These are phyloP conservation scores for Saccharomyces hybrid DNA, from an alignment of 1,139 yeast species.

Conservation along the genomic window DNA sequence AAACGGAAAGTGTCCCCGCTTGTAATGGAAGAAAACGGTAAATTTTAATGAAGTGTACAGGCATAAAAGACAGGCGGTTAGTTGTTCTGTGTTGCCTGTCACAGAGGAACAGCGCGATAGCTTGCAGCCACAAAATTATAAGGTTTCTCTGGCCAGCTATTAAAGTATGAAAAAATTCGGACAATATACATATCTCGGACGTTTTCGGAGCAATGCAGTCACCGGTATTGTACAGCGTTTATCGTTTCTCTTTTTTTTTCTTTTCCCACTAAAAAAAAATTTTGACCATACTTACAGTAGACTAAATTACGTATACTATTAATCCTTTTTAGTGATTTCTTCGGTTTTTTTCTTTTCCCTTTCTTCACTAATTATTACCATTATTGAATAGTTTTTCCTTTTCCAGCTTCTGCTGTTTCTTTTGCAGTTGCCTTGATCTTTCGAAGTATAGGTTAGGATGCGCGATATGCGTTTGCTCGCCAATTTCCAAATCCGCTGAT, in stretches of 20 bases:
- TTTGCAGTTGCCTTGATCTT: slow-evolving; percentile 42
- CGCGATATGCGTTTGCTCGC: slow-evolving; percentile 50
- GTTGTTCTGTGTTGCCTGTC: background rate
- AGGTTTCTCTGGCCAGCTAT: background rate
- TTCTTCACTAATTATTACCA: background rate
- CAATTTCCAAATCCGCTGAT: slow-evolving; percentile 37
- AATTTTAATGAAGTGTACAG: background rate
- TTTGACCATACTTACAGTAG: background rate
- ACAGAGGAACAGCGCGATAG: background rate
- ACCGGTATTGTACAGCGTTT: background rate
- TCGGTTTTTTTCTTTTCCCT: background rate
- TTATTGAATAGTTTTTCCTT: slow-evolving; percentile 2
- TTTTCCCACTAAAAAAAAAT: background rate
- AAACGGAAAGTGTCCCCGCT: background rate
- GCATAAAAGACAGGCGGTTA: background rate
- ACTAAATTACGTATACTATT: background rate
- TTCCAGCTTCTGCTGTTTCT: slow-evolving; percentile 22
- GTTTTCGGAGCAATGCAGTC: background rate
- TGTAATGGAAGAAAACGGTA: background rate
- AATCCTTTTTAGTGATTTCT: background rate
- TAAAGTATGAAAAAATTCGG: background rate
- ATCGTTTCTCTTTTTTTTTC: slow-evolving; percentile 2
- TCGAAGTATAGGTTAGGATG: slow-evolving; percentile 90
- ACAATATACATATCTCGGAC: background rate
- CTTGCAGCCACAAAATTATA: background rate